phyloP scores from a whole-genome alignment of 78 protist species.

The Dictyostelium firmibasis region DNA sequence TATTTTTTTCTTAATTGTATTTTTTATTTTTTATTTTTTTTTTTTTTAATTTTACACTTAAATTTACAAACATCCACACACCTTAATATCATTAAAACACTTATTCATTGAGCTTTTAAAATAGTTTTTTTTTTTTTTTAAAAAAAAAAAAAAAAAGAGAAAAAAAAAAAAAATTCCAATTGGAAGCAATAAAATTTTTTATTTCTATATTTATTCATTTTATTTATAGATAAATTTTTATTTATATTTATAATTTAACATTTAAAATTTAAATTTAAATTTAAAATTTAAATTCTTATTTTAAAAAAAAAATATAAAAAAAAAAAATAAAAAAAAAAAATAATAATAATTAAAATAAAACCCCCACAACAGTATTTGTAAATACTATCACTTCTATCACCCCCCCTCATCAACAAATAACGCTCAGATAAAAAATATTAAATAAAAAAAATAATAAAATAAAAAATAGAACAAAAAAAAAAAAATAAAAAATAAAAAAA shows the following conservation, averaged over 20 bases:
- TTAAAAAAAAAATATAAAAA: no score
- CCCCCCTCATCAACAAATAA: not conserved
- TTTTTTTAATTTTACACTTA: not conserved
- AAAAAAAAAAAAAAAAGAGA: no score
- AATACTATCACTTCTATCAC: not conserved
- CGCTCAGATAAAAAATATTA: not conserved
- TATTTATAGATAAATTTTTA: not conserved
- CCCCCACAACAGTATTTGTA: slow-evolving; percentile 1
- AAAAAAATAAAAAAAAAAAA: not conserved
- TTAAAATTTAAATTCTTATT: no score
- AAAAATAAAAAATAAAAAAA: not conserved
- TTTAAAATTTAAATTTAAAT: no score
- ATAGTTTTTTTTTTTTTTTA: no score
- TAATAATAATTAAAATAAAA: not conserved
- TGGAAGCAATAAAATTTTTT: not conserved
- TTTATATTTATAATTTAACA: no score
- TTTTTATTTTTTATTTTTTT: no score
- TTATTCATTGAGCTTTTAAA: not conserved
- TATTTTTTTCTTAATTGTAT: no score
- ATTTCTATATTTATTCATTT: no score
- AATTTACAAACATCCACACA: not conserved
- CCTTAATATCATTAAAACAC: not conserved
- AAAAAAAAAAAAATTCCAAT: not conserved
- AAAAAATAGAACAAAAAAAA: not conserved
- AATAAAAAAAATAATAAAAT: not conserved